These are phyloP conservation scores for Oemleria cerasiformis DNA, from an alignment of 306 rosid species.

Conservation along the genomic window DNA sequence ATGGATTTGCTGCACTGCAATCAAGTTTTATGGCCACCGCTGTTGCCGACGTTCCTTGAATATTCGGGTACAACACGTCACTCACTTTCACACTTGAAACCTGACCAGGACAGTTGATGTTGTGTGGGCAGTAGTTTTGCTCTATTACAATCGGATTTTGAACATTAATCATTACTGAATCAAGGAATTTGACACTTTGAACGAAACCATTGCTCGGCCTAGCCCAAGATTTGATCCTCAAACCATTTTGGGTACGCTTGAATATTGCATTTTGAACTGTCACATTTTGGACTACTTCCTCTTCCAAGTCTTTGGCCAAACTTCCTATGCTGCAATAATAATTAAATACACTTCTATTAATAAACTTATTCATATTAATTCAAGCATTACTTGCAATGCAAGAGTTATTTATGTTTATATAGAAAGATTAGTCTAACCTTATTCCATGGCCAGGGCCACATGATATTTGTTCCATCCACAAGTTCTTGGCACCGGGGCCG, in stretches of 20 bases:
- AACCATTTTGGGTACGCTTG: neutral
- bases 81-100: conserved; percentile 11
- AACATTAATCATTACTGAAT: neutral
- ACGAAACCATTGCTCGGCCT: neutral
- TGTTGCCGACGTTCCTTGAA: conserved; percentile 14
- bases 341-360: too few species aligned
- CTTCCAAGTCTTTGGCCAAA: conserved; percentile 3
- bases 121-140: conserved; percentile 12
- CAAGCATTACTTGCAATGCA: neutral
- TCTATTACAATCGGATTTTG: neutral
- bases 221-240: conserved; percentile 12
- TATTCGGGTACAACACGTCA: neutral
- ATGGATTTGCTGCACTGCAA: conserved; percentile 16
- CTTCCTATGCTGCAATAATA: conserved; percentile 1
- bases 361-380: too few species aligned
- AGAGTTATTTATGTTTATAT: too few species aligned
- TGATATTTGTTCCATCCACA: conserved; percentile 24
- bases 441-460: conserved; percentile 33
- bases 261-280: conserved; percentile 1
- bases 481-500: conserved; percentile 28
- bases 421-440: neutral
- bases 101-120: conserved; percentile 1
- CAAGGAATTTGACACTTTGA: conserved; percentile 9
- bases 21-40: conserved; percentile 10
- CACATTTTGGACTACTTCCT: conserved; percentile 18